A percentile compares a stretch with the other conserved stretches of the same genome.
phyloP scores from a whole-genome alignment of 495 filamentous ascomycete genomes.

The Immersiella caudata region DNA sequence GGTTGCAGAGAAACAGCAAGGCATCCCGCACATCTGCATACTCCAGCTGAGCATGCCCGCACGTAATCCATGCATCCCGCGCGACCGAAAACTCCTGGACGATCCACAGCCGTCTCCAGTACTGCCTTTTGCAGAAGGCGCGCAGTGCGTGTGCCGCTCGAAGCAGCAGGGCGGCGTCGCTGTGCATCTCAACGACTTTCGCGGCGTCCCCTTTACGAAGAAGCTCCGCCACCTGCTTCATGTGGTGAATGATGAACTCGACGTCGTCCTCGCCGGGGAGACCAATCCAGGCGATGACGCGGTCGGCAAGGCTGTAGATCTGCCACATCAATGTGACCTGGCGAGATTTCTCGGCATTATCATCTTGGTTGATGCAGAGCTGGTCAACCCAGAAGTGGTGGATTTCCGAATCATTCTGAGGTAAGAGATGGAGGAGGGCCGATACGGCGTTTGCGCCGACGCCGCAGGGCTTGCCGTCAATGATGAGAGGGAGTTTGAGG shows the following conservation, averaged over 20 bases:
- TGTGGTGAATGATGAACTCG: background rate
- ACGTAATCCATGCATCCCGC: background rate
- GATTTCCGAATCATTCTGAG: background rate
- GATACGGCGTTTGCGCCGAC: background rate
- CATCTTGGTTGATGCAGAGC: slow-evolving; percentile 14
- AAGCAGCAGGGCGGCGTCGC: background rate
- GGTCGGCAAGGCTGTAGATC: slow-evolving; percentile 13
- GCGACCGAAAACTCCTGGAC: background rate
- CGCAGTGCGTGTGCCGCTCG: background rate
- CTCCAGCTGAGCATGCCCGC: background rate
- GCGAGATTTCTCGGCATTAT: background rate
- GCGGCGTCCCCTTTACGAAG: background rate
- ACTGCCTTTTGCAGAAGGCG: background rate
- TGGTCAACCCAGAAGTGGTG: slow-evolving; percentile 10
- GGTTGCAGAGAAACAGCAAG: background rate
- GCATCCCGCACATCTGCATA: background rate
- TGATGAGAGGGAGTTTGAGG: background rate
- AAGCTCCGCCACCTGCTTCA: background rate
- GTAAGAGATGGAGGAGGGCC: background rate
- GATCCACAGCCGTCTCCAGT: background rate
- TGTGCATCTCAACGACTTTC: background rate
- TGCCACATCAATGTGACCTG: slow-evolving; percentile 5
- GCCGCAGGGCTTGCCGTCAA: background rate
- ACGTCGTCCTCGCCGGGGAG: background rate
- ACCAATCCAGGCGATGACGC: slow-evolving; percentile 11